Percentiles rank a stretch among this genome's conserved stretches.
Conservation (phyloP, 345 rosid genomes). For the Iberis pinnata region DNA sequence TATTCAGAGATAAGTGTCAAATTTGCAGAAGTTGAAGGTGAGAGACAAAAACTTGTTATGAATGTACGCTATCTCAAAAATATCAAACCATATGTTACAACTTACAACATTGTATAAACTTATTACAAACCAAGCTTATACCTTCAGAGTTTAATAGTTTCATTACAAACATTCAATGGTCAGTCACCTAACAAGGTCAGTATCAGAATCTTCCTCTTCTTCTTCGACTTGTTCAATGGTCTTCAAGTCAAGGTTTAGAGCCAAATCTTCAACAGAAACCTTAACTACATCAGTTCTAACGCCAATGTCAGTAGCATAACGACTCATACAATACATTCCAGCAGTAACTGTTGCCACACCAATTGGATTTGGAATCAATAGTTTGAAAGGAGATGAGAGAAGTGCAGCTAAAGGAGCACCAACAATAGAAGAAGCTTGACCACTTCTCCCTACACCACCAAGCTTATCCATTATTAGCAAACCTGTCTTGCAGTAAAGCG, state of each 20-base stretch:
- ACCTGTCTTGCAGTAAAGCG: constrained; percentile 89
- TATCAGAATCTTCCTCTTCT: constrained; percentile 14
- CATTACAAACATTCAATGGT: no score
- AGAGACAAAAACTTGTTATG: constrained; percentile 88
- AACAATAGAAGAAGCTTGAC: constrained; percentile 79
- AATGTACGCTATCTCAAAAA: constrained; percentile 62
- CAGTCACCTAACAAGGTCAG: constrained; percentile 18
- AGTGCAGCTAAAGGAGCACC: constrained; percentile 93
- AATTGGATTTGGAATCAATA: constrained; percentile 86
- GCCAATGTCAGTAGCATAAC: constrained; percentile 87
- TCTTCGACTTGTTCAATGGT: constrained; percentile 33
- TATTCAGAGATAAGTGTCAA: constrained; percentile 81
- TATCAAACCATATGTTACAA: constrained; percentile 42
- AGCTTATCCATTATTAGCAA: constrained; percentile 62
- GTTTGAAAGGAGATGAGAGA: constrained; percentile 68
- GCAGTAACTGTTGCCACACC: constrained; percentile 91
- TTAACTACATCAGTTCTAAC: constrained; percentile 80
- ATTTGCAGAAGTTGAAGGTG: constrained; percentile 95
- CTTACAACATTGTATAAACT: constrained; percentile 23
- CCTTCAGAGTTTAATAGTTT: no score
- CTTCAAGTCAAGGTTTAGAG: constrained; percentile 31
- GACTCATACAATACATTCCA: constrained; percentile 92
- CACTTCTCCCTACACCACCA: constrained; percentile 81
- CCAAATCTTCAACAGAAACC: constrained; percentile 83
- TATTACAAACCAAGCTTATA: no score